Percentiles rank a stretch among this genome's conserved stretches.
Conservation (phyloP, 2,329 filamentous ascomycete species). For the Aspergillus fijiensis region DNA sequence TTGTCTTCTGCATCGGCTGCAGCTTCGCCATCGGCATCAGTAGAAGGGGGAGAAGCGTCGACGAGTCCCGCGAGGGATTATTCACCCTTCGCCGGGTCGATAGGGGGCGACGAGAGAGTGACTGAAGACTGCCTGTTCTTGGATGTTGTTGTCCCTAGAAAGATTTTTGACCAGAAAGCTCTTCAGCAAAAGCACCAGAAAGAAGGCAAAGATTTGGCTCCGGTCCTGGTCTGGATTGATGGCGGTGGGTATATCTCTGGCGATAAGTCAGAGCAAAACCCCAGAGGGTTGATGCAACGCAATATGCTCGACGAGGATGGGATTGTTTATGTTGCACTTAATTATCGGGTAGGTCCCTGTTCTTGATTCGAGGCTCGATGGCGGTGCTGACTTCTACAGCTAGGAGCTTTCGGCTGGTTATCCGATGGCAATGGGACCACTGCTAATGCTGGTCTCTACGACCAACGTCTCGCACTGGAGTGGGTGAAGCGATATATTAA, state of each 20-base stretch:
- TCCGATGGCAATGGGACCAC: slow-evolving; percentile 45
- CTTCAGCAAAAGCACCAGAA: background rate
- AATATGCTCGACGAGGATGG: slow-evolving; percentile 42
- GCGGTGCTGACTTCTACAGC: slow-evolving; percentile 14
- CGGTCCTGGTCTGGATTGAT: slow-evolving; percentile 40
- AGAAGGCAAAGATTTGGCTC: slow-evolving; percentile 21
- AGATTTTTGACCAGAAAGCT: slow-evolving; percentile 28
- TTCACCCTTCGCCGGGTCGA: slow-evolving; percentile 14
- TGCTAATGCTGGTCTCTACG: slow-evolving; percentile 52
- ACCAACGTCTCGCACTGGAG: slow-evolving; percentile 57
- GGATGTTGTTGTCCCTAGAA: slow-evolving; percentile 37
- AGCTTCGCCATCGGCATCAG: too few relatives aligned
- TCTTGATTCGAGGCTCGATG: slow-evolving; percentile 1
- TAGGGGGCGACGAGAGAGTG: slow-evolving; percentile 23
- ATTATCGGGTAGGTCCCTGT: slow-evolving; percentile 41
- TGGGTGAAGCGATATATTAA: slow-evolving; percentile 58
- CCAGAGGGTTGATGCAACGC: slow-evolving; percentile 43
- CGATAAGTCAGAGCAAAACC: slow-evolving; percentile 31
- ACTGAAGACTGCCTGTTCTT: slow-evolving; percentile 42
- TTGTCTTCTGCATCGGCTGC: background rate
- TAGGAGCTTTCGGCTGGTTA: slow-evolving; percentile 52
- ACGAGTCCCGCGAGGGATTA: slow-evolving; percentile 22
- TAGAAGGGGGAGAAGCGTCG: background rate
- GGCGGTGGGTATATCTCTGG: slow-evolving; percentile 3
- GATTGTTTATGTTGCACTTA: slow-evolving; percentile 50